Conservation (phyloP, 306 rosid species). For the Senna tora region DNA sequence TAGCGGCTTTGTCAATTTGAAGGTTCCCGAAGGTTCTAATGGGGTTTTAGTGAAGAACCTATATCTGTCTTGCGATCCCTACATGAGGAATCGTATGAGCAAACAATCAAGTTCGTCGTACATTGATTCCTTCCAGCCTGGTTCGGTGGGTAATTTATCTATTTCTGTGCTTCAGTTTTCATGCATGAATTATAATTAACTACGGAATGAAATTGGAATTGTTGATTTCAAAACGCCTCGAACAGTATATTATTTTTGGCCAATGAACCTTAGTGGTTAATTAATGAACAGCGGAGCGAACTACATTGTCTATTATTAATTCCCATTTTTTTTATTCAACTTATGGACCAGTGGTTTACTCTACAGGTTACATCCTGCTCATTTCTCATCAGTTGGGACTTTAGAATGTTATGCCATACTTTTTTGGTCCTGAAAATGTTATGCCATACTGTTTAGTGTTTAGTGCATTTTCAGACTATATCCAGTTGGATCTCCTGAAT, state of each 20-base stretch:
- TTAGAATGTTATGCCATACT: too few species aligned
- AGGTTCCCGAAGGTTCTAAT: slow-evolving; percentile 17
- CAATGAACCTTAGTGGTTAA: too few species aligned
- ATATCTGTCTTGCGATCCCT: slow-evolving; percentile 32
- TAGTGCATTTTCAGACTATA: too few species aligned
- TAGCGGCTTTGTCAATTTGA: neutral
- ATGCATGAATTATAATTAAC: neutral
- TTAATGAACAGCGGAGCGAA: neutral
- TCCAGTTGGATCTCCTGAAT: too few species aligned
- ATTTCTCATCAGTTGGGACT: too few species aligned
- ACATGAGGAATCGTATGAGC: slow-evolving; percentile 11
- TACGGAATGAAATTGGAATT: neutral
- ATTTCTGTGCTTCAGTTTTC: neutral
- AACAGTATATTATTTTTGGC: neutral
- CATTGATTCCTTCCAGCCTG: slow-evolving; percentile 22
- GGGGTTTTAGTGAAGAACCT: slow-evolving; percentile 19
- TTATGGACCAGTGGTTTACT: neutral
- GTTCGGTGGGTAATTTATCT: slow-evolving; percentile 9
- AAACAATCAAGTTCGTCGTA: neutral
- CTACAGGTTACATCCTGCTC: neutral
- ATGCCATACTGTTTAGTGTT: too few species aligned
- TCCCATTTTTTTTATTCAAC: neutral
- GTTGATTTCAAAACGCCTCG: neutral
- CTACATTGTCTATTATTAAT: neutral
- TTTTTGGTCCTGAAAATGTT: too few species aligned